Evolutionary conservation across 345 rosid species (phyloP).

Genomic region (Capsella bursapastoris): DNA sequence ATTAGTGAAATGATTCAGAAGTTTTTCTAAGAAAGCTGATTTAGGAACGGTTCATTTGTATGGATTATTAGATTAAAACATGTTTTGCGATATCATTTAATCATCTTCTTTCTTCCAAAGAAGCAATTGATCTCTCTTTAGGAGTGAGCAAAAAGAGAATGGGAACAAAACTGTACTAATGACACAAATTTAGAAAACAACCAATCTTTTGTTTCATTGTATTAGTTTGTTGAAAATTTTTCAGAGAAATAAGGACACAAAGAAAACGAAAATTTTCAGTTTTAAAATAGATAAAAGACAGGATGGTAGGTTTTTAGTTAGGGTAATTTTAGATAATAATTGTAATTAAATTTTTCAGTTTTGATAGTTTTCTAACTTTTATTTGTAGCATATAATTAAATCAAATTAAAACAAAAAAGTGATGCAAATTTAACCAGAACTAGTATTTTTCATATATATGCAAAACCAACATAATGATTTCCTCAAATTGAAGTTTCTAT

Average conservation of each 20-base stretch:
- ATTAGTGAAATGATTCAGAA: no score
- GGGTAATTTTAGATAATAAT: not conserved
- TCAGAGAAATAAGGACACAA: not conserved
- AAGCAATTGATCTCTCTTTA: not conserved
- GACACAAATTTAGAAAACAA: not conserved
- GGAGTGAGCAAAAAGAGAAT: constrained; percentile 6
- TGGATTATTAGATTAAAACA: constrained; percentile 12
- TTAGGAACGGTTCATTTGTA: not conserved
- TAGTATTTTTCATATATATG: no score
- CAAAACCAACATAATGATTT: not conserved
- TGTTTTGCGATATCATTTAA: not conserved
- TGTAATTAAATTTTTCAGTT: no score
- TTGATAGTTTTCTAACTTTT: no score
- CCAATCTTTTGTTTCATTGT: not conserved
- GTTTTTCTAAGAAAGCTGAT: not conserved
- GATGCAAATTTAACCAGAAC: no score
- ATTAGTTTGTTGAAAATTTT: not conserved
- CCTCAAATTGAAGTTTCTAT: not conserved
- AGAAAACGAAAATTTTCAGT: not conserved
- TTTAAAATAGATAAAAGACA: not conserved
- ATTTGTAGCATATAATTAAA: no score
- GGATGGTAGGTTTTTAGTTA: not conserved
- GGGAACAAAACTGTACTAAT: not conserved
- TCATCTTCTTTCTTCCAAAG: not conserved
- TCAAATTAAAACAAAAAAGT: no score